Conservation (phyloP, 2,329 filamentous ascomycete species). For the Juglanconis sp. region DNA sequence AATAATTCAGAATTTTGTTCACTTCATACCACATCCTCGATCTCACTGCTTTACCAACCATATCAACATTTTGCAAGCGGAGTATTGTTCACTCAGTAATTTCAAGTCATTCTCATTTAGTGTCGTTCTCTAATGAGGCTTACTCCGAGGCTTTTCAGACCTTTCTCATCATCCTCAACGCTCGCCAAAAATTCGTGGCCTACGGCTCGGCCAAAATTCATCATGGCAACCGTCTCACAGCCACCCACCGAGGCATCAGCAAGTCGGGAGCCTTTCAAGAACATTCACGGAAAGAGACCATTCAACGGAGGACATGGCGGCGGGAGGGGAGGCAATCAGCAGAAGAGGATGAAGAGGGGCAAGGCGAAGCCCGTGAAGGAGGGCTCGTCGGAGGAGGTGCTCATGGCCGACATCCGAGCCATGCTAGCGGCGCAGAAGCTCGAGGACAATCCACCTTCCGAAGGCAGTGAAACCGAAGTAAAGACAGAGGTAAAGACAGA, state of each 20-base stretch:
- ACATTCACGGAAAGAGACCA: slow-evolving; percentile 4
- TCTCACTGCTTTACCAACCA: background rate
- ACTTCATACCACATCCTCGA: background rate
- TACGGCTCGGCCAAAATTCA: background rate
- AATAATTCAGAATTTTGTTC: slow-evolving; percentile 16
- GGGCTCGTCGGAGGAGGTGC: slow-evolving; percentile 64
- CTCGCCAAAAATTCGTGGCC: background rate
- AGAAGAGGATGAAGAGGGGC: slow-evolving; percentile 56
- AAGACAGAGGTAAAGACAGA: slow-evolving; percentile 24
- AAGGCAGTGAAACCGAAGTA: background rate
- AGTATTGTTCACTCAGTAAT: background rate
- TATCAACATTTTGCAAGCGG: background rate
- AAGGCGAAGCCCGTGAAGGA: slow-evolving; percentile 53
- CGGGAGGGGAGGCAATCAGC: slow-evolving; percentile 19
- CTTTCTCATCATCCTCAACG: slow-evolving; percentile 1
- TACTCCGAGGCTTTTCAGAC: background rate
- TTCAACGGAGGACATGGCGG: slow-evolving; percentile 6
- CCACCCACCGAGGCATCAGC: slow-evolving; percentile 2
- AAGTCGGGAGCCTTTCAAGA: background rate
- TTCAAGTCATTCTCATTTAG: background rate
- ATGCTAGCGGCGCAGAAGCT: slow-evolving; percentile 44
- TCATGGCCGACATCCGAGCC: slow-evolving; percentile 59
- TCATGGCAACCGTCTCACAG: slow-evolving; percentile 1
- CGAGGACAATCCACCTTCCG: slow-evolving; percentile 18
- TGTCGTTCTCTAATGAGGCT: slow-evolving; percentile 1